Base-by-base conservation (phyloP, 2,329 filamentous ascomycete species). In the Talaromyces sp. region DNA sequence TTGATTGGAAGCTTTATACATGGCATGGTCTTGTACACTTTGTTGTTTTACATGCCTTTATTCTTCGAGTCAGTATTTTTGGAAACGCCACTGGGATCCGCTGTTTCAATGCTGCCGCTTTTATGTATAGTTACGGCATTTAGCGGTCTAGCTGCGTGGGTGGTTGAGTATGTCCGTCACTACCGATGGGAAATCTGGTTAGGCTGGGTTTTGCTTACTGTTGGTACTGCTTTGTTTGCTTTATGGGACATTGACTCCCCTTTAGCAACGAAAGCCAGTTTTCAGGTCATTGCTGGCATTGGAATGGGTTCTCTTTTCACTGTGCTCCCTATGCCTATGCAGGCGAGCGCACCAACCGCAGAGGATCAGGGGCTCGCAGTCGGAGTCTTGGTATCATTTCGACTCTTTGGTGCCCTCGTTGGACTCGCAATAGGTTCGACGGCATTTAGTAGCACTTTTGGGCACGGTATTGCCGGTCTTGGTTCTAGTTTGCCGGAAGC, bases 201-300 rank as follows among this genome's bases (percentile, higher is more conserved):
- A 6, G 61, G 61, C 17, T 63, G 61, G 61, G 50, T 58, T 15
- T 1, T 57, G 10, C 35, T 63, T 3, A 84, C 84, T 0, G 68
- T 86, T 22, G 41, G 58, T 10, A 61, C 58, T 33, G 58, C 27
- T 2, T 43, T 61, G 6, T 35, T 61, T 22, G 58, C 73, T 86
- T 45, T 85, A 87, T 70, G 84, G 84, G 61, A 80, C 84, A 64
- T 75, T n/a, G 19, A 22, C 9, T 37, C 27, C 39, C 57, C 31
- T 22, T 19, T 50, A 19, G 8, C 37, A 3, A 9, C 41, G 8
- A 61, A 39, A 50, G 25, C 19, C 4, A 9, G 33, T 33, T 39
- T 66, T 10, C 64, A 57, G 27, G 47, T 65, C 10, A 33, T 50
- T 45, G 61, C 27, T 39, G 69, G 68, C 11, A 65, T 69, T 35